Conservation (phyloP, 1,139 yeast species). For the Lizanozyma gosingica region DNA sequence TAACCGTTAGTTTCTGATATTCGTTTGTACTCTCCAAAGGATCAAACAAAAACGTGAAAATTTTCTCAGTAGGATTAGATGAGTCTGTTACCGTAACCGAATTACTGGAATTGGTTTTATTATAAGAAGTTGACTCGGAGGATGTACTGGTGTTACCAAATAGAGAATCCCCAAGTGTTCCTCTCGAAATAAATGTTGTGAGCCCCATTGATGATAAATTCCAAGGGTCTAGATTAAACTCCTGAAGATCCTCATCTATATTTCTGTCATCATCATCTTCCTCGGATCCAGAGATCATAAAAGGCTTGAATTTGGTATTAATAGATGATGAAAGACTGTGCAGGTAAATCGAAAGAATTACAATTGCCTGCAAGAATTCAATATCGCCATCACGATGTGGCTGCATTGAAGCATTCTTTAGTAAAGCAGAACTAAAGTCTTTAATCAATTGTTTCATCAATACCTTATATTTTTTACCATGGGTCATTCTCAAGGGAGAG, state of each 20-base stretch:
- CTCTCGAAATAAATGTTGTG: slow-evolving; percentile 44
- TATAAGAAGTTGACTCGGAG: background rate
- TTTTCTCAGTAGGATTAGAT: slow-evolving; percentile 1
- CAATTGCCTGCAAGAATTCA: slow-evolving; percentile 60
- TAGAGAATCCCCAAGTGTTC: slow-evolving; percentile 19
- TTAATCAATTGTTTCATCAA: slow-evolving; percentile 21
- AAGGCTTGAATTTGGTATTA: slow-evolving; percentile 6
- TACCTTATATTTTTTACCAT: slow-evolving; percentile 13
- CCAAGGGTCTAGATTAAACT: slow-evolving; percentile 50
- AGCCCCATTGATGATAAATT: slow-evolving; percentile 49
- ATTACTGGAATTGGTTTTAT: background rate
- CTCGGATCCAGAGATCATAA: slow-evolving; percentile 1
- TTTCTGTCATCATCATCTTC: slow-evolving; percentile 5
- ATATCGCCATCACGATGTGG: slow-evolving; percentile 23
- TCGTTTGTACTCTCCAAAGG: slow-evolving; percentile 26
- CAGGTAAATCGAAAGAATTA: slow-evolving; percentile 53
- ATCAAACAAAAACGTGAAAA: slow-evolving; percentile 16
- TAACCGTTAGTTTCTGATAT: slow-evolving; percentile 41
- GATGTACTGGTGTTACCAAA: background rate
- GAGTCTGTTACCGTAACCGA: background rate
- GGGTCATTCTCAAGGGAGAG: slow-evolving; percentile 1
- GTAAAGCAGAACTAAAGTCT: slow-evolving; percentile 39
- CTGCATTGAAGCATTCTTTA: slow-evolving; percentile 18
- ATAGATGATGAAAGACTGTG: background rate
- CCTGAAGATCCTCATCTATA: slow-evolving; percentile 10